phyloP scores from a whole-genome alignment of 2,329 filamentous ascomycete species.

The Byssochlamys sp. region DNA sequence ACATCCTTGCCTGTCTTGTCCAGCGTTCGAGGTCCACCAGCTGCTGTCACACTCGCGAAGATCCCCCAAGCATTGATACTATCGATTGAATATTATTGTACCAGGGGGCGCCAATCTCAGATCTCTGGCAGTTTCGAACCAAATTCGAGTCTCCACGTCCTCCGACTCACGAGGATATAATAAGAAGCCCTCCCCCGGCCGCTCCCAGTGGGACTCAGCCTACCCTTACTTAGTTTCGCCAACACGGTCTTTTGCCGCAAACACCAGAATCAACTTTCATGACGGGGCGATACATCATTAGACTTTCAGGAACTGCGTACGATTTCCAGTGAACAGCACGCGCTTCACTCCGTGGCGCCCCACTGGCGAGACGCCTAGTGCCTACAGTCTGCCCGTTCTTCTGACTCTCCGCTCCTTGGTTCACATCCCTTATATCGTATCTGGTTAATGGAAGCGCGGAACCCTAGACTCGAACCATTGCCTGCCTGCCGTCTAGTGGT shows the following conservation, averaged over 20 bases:
- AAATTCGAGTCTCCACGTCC: background rate
- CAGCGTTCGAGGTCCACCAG: background rate
- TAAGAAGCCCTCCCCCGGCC: background rate
- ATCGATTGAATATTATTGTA: background rate
- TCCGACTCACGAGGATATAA: background rate
- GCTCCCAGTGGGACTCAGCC: background rate
- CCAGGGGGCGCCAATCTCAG: background rate
- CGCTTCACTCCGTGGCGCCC: background rate
- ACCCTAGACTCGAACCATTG: background rate
- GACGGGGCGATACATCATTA: background rate
- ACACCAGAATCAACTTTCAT: background rate
- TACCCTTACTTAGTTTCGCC: background rate
- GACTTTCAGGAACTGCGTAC: background rate
- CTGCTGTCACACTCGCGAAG: background rate
- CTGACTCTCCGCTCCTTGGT: background rate
- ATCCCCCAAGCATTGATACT: background rate
- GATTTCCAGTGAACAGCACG: background rate
- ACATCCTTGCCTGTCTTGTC: background rate
- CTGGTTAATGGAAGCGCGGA: background rate
- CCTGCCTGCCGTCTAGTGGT: background rate
- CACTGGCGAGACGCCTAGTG: background rate
- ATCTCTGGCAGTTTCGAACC: background rate
- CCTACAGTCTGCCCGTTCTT: background rate
- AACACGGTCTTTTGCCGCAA: background rate
- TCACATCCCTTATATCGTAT: background rate